Conservation (phyloP, 495 filamentous ascomycete species). For the Xylaria flabelliformis region DNA sequence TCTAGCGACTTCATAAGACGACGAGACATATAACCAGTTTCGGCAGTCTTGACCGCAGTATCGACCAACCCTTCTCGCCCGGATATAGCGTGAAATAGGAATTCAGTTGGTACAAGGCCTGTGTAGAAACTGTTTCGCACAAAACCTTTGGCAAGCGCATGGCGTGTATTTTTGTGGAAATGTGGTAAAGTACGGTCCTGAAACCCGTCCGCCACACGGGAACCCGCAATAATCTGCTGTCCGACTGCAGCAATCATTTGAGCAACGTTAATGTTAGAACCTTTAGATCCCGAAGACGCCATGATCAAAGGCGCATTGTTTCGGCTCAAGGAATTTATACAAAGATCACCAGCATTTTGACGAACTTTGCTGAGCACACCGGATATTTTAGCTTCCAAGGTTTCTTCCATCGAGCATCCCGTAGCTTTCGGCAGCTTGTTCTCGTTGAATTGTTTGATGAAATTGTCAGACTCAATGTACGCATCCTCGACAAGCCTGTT, state of each 20-base stretch:
- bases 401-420: conserved; percentile 89
- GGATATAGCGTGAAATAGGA: conserved; percentile 97
- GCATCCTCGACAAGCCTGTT: conserved; percentile 75
- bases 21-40: conserved; percentile 99
- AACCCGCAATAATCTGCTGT: conserved; percentile 94
- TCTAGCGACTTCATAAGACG: conserved; percentile 97
- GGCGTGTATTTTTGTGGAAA: conserved; percentile 89
- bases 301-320: conserved; percentile 96
- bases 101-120: conserved; percentile 87
- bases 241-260: conserved; percentile 98
- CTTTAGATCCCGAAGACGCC: conserved; percentile 95
- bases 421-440: conserved; percentile 81
- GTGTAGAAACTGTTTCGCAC: conserved; percentile 97
- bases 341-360: conserved; percentile 87
- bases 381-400: conserved; percentile 87
- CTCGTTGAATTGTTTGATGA: conserved; percentile 80
- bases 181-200: conserved; percentile 94
- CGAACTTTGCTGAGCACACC: conserved; percentile 91
- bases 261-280: conserved; percentile 96
- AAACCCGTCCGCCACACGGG: conserved; percentile 94
- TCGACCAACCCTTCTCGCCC: conserved; percentile 98
- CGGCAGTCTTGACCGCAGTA: conserved; percentile 99
- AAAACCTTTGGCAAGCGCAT: conserved; percentile 94
- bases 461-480: conserved; percentile 78
- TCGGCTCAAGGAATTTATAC: conserved; percentile 85